Conservation (phyloP, 2,329 filamentous ascomycete genomes). For the Chrysosphaeria jannelii region DNA sequence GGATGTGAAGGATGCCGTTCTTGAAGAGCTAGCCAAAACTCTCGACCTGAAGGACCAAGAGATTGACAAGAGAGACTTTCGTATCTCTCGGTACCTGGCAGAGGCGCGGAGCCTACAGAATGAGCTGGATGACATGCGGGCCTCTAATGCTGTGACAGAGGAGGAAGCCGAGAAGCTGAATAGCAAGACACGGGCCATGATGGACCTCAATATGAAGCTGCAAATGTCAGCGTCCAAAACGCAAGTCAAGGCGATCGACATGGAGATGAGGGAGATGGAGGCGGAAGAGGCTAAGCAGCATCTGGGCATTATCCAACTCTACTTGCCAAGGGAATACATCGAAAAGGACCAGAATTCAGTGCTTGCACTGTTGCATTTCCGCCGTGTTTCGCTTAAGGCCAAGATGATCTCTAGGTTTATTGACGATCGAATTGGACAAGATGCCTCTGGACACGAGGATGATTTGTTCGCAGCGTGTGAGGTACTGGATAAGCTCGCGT, state of each 20-base stretch:
- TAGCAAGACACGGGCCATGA: conserved; percentile 69
- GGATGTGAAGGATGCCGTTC: conserved; percentile 59
- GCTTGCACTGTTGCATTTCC: conserved; percentile 67
- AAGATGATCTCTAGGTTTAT: conserved; percentile 48
- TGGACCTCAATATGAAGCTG: conserved; percentile 86
- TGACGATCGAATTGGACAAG: conserved; percentile 38
- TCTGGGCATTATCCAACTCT: conserved; percentile 62
- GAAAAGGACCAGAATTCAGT: conserved; percentile 58
- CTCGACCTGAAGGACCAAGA: conserved; percentile 47
- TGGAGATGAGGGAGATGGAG: conserved; percentile 63
- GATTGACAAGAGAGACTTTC: conserved; percentile 73
- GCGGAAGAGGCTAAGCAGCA: conserved; percentile 74
- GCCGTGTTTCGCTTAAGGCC: conserved; percentile 67
- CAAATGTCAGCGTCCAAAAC: conserved; percentile 74
- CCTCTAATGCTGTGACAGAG: conserved; percentile 76
- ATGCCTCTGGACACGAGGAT: conserved; percentile 40
- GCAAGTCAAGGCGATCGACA: conserved; percentile 77
- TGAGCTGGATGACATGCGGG: conserved; percentile 73
- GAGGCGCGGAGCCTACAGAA: conserved; percentile 61
- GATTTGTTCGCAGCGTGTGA: conserved; percentile 56
- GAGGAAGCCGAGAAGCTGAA: conserved; percentile 76
- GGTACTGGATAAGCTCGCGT: conserved; percentile 57
- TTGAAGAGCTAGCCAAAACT: conserved; percentile 51
- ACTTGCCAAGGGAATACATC: conserved; percentile 52
- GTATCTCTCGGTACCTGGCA: conserved; percentile 63